Base-by-base conservation (phyloP, 2,329 filamentous ascomycete genomes). In the Apiospora kogelbergensis region DNA sequence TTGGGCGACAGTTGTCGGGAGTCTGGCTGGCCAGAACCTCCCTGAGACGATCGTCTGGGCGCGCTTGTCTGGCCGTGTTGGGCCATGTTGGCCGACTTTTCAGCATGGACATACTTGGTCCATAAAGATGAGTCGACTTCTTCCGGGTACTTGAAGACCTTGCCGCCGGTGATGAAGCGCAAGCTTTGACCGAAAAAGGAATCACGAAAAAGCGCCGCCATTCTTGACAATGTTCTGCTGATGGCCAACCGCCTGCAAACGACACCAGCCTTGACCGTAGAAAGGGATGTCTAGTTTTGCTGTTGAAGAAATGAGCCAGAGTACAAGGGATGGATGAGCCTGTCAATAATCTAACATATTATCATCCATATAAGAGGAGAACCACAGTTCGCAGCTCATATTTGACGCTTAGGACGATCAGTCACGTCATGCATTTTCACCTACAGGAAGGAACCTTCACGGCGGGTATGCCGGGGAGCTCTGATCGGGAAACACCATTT, bases 71-170 rank as follows among this genome's bases (percentile, higher is more conserved):
- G 73, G 48, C 84, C 84, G 71, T 84, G 80, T 42, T 83, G 79
- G 0, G 84, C 84, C 68, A 84, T 79, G 67, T 84, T 79, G 13
- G 76, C 80, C 2, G 84, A 86, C 71, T 85, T 86, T 69, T 86
- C 82, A 60, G 80, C 76, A 70, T 85, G 80, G 68, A 87, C 75
- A 69, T 83, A 87, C 71, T 79, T 78, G 68, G 82, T 82, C 80
- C 83, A 87, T 68, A 86, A 71, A 4, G 79, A 78, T 0, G 81
- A 78, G 71, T 88, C 81, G 64, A 73, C 76, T 70, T 88, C 84
- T 71, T 86, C 84, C 3, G 80, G 75, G 69, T 84, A 86, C 41
- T 76, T 77, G 30, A 86, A 77, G 9, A 76, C 71, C 66, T 76
- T 82, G 9, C 76, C 73, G 15, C 75, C 71, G 1, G 80, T 80